Conservation (phyloP, 1,284 basidiomycete genomes). For the Chalciporus sp. region DNA sequence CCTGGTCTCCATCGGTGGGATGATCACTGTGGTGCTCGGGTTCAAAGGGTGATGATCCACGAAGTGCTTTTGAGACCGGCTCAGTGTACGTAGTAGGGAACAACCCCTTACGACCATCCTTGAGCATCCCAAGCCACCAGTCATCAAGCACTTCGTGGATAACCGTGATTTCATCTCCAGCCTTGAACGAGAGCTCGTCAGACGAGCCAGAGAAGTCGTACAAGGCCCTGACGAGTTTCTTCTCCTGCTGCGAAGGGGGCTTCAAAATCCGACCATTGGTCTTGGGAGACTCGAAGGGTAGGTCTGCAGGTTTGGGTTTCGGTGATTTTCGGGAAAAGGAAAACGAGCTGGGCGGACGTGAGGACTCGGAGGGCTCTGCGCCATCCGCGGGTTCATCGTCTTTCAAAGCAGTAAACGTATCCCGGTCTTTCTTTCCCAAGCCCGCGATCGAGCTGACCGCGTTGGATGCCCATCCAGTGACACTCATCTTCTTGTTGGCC, state of each 20-base stretch:
- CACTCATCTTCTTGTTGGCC: conserved; percentile 40
- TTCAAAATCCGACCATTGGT: conserved; percentile 49
- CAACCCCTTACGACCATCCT: conserved; percentile 63
- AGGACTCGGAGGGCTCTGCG: conserved; percentile 22
- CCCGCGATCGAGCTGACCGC: conserved; percentile 62
- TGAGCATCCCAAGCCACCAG: conserved; percentile 83
- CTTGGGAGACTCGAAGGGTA: conserved; percentile 39
- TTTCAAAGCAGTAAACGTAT: conserved; percentile 61
- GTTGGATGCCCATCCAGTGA: conserved; percentile 68
- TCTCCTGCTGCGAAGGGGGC: conserved; percentile 47
- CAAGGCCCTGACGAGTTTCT: conserved; percentile 66
- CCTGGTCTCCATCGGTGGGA: conserved; percentile 9
- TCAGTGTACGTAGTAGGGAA: conserved; percentile 80
- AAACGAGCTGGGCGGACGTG: conserved; percentile 30
- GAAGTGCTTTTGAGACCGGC: conserved; percentile 36
- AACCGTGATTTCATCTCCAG: conserved; percentile 74
- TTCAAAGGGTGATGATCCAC: conserved; percentile 27
- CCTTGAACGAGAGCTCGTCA: conserved; percentile 75
- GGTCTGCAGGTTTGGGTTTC: conserved; percentile 42
- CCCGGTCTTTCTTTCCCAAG: conserved; percentile 63
- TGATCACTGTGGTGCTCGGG: conserved; percentile 1
- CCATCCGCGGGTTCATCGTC: conserved; percentile 40
- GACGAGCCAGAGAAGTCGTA: conserved; percentile 72
- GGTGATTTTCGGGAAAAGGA: conserved; percentile 39
- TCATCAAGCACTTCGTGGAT: conserved; percentile 77